Evolutionary conservation across 2,329 filamentous ascomycete species (phyloP).

Genomic region (Pleoardoris graminearum): DNA sequence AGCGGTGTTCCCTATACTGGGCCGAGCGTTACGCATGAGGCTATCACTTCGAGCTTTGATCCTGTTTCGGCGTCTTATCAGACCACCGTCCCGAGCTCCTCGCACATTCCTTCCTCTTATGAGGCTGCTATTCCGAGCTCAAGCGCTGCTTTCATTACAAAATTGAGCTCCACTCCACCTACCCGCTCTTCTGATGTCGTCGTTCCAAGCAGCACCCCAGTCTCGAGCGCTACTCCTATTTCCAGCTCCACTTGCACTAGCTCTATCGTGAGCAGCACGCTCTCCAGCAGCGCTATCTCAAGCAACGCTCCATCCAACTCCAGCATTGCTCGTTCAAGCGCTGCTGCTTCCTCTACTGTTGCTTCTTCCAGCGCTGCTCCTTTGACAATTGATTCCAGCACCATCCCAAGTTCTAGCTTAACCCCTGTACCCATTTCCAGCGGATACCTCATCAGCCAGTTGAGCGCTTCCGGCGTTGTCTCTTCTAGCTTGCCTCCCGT

Average conservation of each 20-base stretch:
- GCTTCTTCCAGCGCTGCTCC: neutral
- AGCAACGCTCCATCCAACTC: neutral
- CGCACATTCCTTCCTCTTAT: neutral
- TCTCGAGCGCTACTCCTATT: neutral
- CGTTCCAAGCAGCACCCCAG: neutral
- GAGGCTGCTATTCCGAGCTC: neutral
- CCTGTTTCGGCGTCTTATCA: neutral
- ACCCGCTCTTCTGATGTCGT: neutral
- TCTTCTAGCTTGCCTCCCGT: neutral
- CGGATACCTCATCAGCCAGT: neutral
- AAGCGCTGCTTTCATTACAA: neutral
- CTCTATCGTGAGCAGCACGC: neutral
- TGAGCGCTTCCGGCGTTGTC: neutral
- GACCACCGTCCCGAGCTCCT: neutral
- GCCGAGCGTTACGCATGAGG: neutral
- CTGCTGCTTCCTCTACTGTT: neutral
- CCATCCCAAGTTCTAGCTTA: neutral
- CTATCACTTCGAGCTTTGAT: neutral
- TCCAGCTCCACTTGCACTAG: neutral
- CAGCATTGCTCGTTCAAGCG: neutral
- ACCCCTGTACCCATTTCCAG: neutral
- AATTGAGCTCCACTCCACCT: neutral
- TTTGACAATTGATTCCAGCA: neutral
- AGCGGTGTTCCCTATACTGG: neutral
- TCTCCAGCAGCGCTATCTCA: neutral